Evolutionary conservation across 106 monocot species (phyloP), one percentile per base, ranked within the genome.

Genomic region (Acanthochlamys bracteata): DNA sequence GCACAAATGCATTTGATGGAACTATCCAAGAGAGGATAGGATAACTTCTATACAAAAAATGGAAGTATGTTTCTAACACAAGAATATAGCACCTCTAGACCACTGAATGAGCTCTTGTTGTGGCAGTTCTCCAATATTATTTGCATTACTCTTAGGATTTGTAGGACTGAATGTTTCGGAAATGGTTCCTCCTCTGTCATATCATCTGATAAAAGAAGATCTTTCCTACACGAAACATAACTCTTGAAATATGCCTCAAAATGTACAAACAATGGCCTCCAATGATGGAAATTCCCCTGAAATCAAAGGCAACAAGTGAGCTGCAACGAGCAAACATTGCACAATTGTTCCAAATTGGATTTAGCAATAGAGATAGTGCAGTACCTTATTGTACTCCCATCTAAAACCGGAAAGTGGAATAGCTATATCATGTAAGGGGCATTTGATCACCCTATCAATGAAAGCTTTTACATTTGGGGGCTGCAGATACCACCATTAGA

Each of bases 231-330:
- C 67, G 98, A 79, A 20, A 92, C 59, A 24, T 92, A 84, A 54
- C 88, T 86, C 82, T 88, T 92, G 75, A 99, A 99, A 53, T 88
- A 99, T 52, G 89, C 83, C 39, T 99, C 92, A 79, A 99, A 99
- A 80, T 99, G 98, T 57, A 92, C 66, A 74, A 99, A 99, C 49
- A 99, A 71, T 25, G 98, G 89, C 75, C 85, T 83, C 98, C 98
- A 99, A 54, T 99, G 88, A 73, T 99, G 88, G 64, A 92, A 99
- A 67, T 99, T 99, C 61, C 98, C 98, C 98, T 99, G 70, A 66
- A 77, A 78, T 47, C 41, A 72, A 66, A 61, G 61, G 17, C 4
- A 24, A 0, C 42, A 67, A 57, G 54, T 66, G 46, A 78, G 23
- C 51, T 53, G 24, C 21, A 13, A 39, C 20, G 13, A 71, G 57